These are phyloP conservation scores for Scheffersomyces lignosus DNA, from an alignment of 805 yeast genomes.

Conservation along the genomic window DNA sequence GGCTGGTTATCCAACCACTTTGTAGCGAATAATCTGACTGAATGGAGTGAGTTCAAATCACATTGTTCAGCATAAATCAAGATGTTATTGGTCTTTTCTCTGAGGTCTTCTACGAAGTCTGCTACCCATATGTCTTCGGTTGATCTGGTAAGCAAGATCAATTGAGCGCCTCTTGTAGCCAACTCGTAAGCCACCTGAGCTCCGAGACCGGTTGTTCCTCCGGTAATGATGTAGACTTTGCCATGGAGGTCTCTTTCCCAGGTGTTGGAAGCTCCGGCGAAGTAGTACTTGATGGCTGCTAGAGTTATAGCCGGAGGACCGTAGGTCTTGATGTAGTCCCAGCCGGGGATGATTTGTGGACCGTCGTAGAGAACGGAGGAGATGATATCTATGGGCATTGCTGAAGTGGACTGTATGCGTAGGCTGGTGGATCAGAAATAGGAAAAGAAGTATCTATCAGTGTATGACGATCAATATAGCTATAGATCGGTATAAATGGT, in stretches of 20 bases:
- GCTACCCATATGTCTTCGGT: slow-evolving; percentile 68
- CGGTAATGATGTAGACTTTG: slow-evolving; percentile 76
- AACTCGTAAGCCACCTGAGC: slow-evolving; percentile 70
- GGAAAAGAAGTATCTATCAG: too few relatives aligned
- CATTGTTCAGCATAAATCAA: slow-evolving; percentile 90
- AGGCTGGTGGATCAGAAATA: too few relatives aligned
- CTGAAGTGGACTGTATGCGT: too few relatives aligned
- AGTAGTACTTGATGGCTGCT: slow-evolving; percentile 63
- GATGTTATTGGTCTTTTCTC: slow-evolving; percentile 67
- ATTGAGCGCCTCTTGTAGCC: slow-evolving; percentile 83
- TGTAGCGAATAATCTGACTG: slow-evolving; percentile 88
- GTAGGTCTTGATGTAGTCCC: slow-evolving; percentile 54
- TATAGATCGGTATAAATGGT: too few relatives aligned
- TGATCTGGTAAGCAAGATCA: slow-evolving; percentile 68
- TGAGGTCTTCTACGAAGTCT: slow-evolving; percentile 76
- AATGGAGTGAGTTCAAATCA: slow-evolving; percentile 70
- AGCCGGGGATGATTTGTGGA: slow-evolving; percentile 72
- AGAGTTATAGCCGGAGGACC: slow-evolving; percentile 49
- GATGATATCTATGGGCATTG: slow-evolving; percentile 89
- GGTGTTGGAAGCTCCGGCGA: slow-evolving; percentile 76
- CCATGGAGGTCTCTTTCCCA: slow-evolving; percentile 96
- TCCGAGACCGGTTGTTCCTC: slow-evolving; percentile 95
- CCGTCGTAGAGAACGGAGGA: slow-evolving; percentile 74
- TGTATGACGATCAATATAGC: too few relatives aligned
- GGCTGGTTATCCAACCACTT: slow-evolving; percentile 90